Conservation (phyloP, 192 early-diverging fungal genomes). For the Helicostylum pulchrum region DNA sequence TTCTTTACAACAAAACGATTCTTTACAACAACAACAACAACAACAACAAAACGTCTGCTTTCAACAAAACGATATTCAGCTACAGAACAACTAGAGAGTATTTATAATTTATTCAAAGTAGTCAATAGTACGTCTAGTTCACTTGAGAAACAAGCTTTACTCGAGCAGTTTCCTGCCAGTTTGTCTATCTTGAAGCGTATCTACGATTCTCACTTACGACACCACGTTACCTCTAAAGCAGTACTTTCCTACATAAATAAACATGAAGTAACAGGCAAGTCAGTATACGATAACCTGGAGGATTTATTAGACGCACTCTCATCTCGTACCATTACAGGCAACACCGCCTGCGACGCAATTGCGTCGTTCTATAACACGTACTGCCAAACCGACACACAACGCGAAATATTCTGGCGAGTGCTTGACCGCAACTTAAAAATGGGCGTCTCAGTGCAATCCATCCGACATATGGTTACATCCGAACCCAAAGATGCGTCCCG, state of each 20-base stretch:
- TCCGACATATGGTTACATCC: constrained; percentile 19
- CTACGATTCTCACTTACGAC: constrained; percentile 23
- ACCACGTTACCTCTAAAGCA: constrained; percentile 15
- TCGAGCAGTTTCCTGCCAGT: constrained; percentile 11
- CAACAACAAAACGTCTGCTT: neutral
- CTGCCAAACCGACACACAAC: constrained; percentile 17
- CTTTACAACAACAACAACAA: too few relatives aligned
- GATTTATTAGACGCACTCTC: constrained; percentile 24
- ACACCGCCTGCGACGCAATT: constrained; percentile 17
- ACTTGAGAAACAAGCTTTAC: constrained; percentile 20
- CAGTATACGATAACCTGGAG: neutral
- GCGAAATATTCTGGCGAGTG: constrained; percentile 29
- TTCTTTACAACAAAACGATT: constrained; percentile 4
- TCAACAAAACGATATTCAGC: neutral
- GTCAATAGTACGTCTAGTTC: constrained; percentile 27
- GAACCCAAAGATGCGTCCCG: neutral
- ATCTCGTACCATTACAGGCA: constrained; percentile 20
- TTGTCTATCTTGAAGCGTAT: constrained; percentile 26
- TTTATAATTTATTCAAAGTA: constrained; percentile 1
- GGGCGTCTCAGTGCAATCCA: constrained; percentile 23
- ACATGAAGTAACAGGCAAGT: neutral
- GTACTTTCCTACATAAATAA: constrained; percentile 4
- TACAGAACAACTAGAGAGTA: constrained; percentile 5
- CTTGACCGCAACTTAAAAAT: constrained; percentile 36
- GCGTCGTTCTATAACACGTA: constrained; percentile 9